phyloP scores from a whole-genome alignment of 1,284 basidiomycete genomes.

The Mycena citricolor region DNA sequence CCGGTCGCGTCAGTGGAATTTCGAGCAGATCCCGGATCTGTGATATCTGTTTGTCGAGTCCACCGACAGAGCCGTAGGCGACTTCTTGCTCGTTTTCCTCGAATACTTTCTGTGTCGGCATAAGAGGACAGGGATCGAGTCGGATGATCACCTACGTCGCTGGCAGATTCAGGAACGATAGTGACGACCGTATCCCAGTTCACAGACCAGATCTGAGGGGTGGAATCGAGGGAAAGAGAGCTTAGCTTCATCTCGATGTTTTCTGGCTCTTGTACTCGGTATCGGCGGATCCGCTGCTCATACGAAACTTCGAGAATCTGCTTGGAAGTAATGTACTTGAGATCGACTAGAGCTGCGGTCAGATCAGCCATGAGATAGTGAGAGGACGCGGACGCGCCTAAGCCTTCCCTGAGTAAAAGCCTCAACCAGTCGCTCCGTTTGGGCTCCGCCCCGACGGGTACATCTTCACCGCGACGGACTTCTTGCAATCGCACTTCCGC shows the following conservation, averaged over 20 bases:
- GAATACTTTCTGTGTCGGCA: slow-evolving; percentile 31
- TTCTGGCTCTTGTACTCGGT: slow-evolving; percentile 40
- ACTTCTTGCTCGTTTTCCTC: slow-evolving; percentile 42
- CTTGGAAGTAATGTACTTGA: slow-evolving; percentile 65
- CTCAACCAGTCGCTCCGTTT: slow-evolving; percentile 65
- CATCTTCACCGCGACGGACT: slow-evolving; percentile 27
- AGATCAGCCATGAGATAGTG: slow-evolving; percentile 15
- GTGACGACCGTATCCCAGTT: slow-evolving; percentile 63
- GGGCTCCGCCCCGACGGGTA: slow-evolving; percentile 29
- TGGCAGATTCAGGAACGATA: slow-evolving; percentile 35
- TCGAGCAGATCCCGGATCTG: slow-evolving; percentile 94
- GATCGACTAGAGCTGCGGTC: slow-evolving; percentile 53
- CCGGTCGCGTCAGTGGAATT: slow-evolving; percentile 87
- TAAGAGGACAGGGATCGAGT: slow-evolving; percentile 7
- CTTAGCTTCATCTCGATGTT: slow-evolving; percentile 42
- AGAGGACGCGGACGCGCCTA: slow-evolving; percentile 48
- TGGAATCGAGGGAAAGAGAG: slow-evolving; percentile 41
- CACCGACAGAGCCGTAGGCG: slow-evolving; percentile 81
- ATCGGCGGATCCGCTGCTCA: slow-evolving; percentile 56
- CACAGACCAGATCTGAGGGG: slow-evolving; percentile 50
- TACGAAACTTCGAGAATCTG: slow-evolving; percentile 66
- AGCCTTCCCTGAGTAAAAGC: slow-evolving; percentile 58
- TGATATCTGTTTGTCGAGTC: slow-evolving; percentile 84
- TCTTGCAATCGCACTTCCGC: slow-evolving; percentile 53
- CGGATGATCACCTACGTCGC: slow-evolving; percentile 31